Percentiles rank a stretch among this genome's conserved stretches.
Evolutionary conservation across 2,329 filamentous ascomycete species (phyloP).

Genomic region (Calonectria hongkongensis): DNA sequence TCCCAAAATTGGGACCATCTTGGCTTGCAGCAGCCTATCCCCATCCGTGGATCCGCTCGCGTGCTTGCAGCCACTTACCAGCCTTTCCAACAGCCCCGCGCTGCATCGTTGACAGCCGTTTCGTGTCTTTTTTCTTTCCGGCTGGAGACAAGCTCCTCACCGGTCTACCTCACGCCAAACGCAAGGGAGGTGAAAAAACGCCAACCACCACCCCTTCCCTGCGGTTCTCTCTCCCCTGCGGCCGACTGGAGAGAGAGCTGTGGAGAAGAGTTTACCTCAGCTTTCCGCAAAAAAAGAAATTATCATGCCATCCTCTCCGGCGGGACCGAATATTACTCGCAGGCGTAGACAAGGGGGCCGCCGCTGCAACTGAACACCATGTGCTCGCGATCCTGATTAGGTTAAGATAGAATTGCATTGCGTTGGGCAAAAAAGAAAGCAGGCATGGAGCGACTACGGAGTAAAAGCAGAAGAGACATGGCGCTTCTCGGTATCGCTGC

Average conservation of each 20-base stretch:
- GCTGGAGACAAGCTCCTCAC: constrained; percentile 17
- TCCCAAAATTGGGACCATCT: constrained; percentile 15
- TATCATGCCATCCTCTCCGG: not conserved
- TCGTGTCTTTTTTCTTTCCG: not conserved
- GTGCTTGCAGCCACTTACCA: constrained; percentile 2
- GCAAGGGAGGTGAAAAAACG: constrained; percentile 20
- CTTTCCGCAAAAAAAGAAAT: constrained; percentile 7
- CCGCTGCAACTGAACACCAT: not conserved
- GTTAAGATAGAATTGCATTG: constrained; percentile 6
- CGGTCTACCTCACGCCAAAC: not conserved
- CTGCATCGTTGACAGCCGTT: not conserved
- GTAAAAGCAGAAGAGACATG: not conserved
- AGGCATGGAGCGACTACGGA: too few species aligned
- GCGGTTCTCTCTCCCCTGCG: not conserved
- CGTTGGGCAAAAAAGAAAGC: not conserved
- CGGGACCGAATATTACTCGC: not conserved
- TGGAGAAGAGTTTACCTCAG: not conserved
- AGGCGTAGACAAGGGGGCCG: not conserved
- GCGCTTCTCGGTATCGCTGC: not conserved
- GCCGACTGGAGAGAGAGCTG: not conserved
- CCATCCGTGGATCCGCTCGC: not conserved
- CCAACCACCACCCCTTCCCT: not conserved
- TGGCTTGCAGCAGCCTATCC: not conserved
- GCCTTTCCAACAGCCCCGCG: not conserved
- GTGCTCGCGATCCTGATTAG: constrained; percentile 1